Base-by-base conservation (phyloP, 1,139 yeast species). In the Hanseniaspora sp. region DNA sequence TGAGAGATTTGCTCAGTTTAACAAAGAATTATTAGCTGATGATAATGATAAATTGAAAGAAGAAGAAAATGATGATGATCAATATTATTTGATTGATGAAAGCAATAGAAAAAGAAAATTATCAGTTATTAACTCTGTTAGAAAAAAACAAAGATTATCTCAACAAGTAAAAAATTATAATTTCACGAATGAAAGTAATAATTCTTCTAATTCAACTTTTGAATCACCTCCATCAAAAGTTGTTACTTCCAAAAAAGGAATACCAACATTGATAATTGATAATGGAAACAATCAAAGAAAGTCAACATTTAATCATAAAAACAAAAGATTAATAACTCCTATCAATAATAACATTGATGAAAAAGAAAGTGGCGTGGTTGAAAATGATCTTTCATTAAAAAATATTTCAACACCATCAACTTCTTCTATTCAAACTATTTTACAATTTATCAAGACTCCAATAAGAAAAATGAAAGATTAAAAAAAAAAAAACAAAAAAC, bases 271-370 rank as follows among this genome's bases (percentile, higher is more conserved):
- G 11, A 44, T 37, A 7, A 30, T 51, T 31, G 43, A 13, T 35
- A 28, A n/a, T n/a, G 28, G 44, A 1, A 45, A 39, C 11, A 44
- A 51, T 15, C 54, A 51, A 44, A 51, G 54, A 51, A 51, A 51
- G 31, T 51, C 54, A 3, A 51, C 54, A 3, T 51, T 51, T 11
- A 51, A 44, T n/a, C 41, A 51, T 34, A 51, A 51, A 33, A 28
- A 28, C 23, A 48, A 31, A 39, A 18, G 54, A 12, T 44, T 51
- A 18, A 39, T 51, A 2, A 44, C 54, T 4, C 54, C 54, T 5
- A n/a, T 44, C 4, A 38, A 44, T 31, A 13, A 13, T 13, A 11
- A 28, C 29, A 33, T 23, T 28, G 45, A 41, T 23, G 17, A 7
- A 8, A 18, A 17, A 2, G 30, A 39, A 17, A 11, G 8, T 37